A percentile compares a stretch with the other conserved stretches of the same genome.
Evolutionary conservation across 1,139 yeast species (phyloP).

Genomic region (Geotrichum klebahnii): DNA sequence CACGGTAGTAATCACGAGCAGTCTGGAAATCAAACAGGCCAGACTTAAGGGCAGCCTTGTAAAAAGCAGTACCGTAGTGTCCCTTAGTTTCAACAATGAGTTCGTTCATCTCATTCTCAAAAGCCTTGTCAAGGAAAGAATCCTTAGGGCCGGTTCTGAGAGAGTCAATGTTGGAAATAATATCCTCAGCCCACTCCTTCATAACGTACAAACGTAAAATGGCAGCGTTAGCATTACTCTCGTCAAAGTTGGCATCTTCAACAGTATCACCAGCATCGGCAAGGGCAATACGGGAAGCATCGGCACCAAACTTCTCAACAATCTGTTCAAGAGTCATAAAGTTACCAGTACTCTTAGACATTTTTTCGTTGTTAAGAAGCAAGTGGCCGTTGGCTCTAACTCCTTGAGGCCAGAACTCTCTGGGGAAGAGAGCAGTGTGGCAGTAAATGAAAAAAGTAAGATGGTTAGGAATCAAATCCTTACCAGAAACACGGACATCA

Average conservation of each 20-base stretch:
- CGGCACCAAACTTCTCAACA: slow-evolving; percentile 90
- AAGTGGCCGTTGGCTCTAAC: slow-evolving; percentile 94
- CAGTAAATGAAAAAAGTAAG: slow-evolving; percentile 90
- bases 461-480: slow-evolving; percentile 96
- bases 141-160: slow-evolving; percentile 66
- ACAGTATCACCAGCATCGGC: slow-evolving; percentile 98
- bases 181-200: slow-evolving; percentile 93
- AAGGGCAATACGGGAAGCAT: slow-evolving; percentile 92
- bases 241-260: slow-evolving; percentile 98
- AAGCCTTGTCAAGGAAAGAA: slow-evolving; percentile 78
- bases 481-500: slow-evolving; percentile 88
- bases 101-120: slow-evolving; percentile 88
- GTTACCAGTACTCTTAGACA: slow-evolving; percentile 97
- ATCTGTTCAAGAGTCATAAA: slow-evolving; percentile 86
- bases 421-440: slow-evolving; percentile 90
- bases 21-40: slow-evolving; percentile 94
- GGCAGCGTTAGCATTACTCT: slow-evolving; percentile 94
- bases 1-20: slow-evolving; percentile 95
- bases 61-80: slow-evolving; percentile 67
- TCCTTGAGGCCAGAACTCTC: slow-evolving; percentile 88
- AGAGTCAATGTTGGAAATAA: slow-evolving; percentile 48
- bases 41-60: slow-evolving; percentile 81
- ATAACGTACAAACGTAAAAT: slow-evolving; percentile 86
- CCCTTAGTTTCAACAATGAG: slow-evolving; percentile 69
- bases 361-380: slow-evolving; percentile 90